Evolutionary conservation across 2,329 filamentous ascomycete genomes (phyloP), one percentile per base, ranked within the genome.

Genomic region (Colletotrichum sp.): DNA sequence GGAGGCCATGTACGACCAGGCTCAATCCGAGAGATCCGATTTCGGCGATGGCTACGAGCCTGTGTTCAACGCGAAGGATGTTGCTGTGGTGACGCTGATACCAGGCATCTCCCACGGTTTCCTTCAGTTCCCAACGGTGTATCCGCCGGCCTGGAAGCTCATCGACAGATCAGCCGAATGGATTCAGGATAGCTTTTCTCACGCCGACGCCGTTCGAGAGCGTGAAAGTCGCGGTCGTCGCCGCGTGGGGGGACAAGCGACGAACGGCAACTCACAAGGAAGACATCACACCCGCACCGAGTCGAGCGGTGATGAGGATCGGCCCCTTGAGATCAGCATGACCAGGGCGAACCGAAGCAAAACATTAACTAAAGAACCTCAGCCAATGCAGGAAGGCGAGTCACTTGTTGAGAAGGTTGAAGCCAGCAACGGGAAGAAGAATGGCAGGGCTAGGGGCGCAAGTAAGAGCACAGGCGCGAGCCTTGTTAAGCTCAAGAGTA

Each of bases 51-150:
- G 54, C 6, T 69, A 86, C 85, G 80, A 90, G 84, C 81, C 85
- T 78, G 83, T 84, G 43, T 96, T 95, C 77, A 87, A 94, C 71
- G 93, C 94, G 77, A 91, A 91, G 78, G 93, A 95, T 55, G 90
- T 93, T 67, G 92, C 95, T 0, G 95, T 98, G 79, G 94, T 98
- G 2, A 90, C 92, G 21, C 87, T 98, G 29, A 92, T 99, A 6
- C 95, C 96, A 0, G 96, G 96, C 0, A 95, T 98, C 63, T 95
- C 93, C 6, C 97, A 99, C 79, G 97, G 97, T 1, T 99, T 99
- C 83, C 85, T 98, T 78, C 96, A 98, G 80, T 98, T 99, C 80
- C 95, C 95, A 0, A 88, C 91, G 1, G 87, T 98, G 5, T 99
- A 97, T 78, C 95, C 95, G 0, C 95, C 97, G 11, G 96, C 94